Base-by-base conservation (phyloP, 305 asterid species). In the Petunia hybrid region DNA sequence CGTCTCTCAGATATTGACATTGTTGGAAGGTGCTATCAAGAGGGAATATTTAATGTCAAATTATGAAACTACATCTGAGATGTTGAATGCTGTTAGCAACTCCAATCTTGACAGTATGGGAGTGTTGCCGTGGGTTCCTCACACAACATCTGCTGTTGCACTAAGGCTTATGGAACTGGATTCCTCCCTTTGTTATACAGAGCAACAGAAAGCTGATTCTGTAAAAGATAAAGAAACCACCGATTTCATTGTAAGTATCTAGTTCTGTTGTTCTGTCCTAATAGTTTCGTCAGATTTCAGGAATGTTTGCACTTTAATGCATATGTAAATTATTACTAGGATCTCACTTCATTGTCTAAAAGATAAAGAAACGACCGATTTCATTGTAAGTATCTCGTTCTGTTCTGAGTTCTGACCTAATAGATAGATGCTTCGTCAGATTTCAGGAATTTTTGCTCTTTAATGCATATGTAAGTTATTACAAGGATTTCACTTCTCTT, bases 121-220 rank as follows among this genome's bases (percentile, higher is more conserved):
- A 56, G 90, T 89, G 45, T 93, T 91, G 85, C 95, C 98, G 64
- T 94, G 97, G 97, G 83, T 94, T 82, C 97, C 98, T 80, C 89
- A 67, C 81, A 90, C 98, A 66, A 82, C 92, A 8, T 57, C 97
- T 74, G 97, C 96, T 39, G 95, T 92, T 81, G 94, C 93, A 39
- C 84, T 94, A 64, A 89, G 95, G 91, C 90, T 92, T 82, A 88
- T 89, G 97, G 97, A 92, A 80, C 86, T 94, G 35, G 97, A 94
- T 82, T 2, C 86, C 61, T 91, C 97, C 82, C 87, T 92, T 80
- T 90, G 78, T 84, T 92, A 92, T 78, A 82, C 89, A 0, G 79
- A 66, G 70, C 85, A 81, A 43, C 95, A 85, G 85, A 89, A 85
- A 84, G 87, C 87, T 68, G 87, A 88, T 85, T 75, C 77, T 68